These are phyloP conservation scores for Blastobotrys buckinghamii DNA, from an alignment of 1,139 yeast genomes.

Conservation along the genomic window DNA sequence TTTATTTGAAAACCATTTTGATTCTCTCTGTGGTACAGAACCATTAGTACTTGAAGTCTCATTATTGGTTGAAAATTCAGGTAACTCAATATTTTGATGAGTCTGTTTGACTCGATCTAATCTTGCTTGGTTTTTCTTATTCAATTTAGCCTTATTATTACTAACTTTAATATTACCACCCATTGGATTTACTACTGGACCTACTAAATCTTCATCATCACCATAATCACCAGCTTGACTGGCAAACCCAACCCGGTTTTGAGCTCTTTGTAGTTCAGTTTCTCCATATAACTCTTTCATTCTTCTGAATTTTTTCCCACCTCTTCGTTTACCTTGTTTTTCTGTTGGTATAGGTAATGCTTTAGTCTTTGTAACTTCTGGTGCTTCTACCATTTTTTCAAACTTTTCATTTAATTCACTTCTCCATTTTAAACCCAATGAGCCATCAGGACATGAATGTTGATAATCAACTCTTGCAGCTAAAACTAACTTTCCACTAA, in stretches of 20 bases:
- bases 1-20: conserved; percentile 4
- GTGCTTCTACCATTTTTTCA: conserved; percentile 72
- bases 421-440: conserved; percentile 52
- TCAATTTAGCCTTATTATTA: conserved; percentile 4
- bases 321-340: conserved; percentile 72
- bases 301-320: conserved; percentile 76
- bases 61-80: too few relatives aligned
- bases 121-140: conserved; percentile 6
- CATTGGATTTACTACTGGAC: background rate
- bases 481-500: conserved; percentile 71
- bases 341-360: conserved; percentile 85
- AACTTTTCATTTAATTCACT: conserved; percentile 57
- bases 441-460: conserved; percentile 42
- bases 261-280: conserved; percentile 78
- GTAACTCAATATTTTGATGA: conserved; percentile 1
- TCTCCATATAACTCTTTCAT: conserved; percentile 73
- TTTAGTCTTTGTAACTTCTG: conserved; percentile 59
- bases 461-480: conserved; percentile 79
- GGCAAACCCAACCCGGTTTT: conserved; percentile 81
- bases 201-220: conserved; percentile 37
- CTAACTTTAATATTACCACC: background rate
- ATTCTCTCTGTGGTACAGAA: background rate
- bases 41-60: too few relatives aligned
- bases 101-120: conserved; percentile 2
- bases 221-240: conserved; percentile 56